A percentile compares a stretch with the other conserved stretches of the same genome.
Evolutionary conservation across 495 filamentous ascomycete species (phyloP).

Genomic region (Penicillium canescens): DNA sequence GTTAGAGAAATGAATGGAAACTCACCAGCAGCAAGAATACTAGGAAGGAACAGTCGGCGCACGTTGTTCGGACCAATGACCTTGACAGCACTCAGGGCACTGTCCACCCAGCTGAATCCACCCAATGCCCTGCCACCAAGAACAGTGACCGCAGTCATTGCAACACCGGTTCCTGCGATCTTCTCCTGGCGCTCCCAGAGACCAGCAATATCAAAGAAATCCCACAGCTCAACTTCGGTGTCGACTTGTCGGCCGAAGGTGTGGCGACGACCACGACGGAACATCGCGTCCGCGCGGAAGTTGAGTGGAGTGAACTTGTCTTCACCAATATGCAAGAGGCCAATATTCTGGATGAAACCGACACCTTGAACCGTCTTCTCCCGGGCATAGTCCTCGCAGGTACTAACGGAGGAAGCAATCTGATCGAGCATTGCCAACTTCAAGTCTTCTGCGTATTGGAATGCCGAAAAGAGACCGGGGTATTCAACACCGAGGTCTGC

Average conservation of each 20-base stretch:
- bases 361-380: conserved; percentile 79
- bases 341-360: conserved; percentile 81
- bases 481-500: conserved; percentile 79
- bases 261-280: conserved; percentile 72
- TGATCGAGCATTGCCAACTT: conserved; percentile 88
- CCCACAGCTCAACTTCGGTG: conserved; percentile 81
- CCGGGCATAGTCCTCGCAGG: conserved; percentile 84
- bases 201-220: conserved; percentile 86
- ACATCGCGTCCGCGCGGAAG: conserved; percentile 92
- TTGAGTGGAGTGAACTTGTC: conserved; percentile 79
- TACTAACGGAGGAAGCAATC: conserved; percentile 72
- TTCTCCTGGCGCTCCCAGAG: conserved; percentile 93
- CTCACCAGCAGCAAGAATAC: conserved; percentile 75
- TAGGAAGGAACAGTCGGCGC: conserved; percentile 77
- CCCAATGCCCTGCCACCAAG: conserved; percentile 79
- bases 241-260: conserved; percentile 80
- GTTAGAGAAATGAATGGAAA: conserved; percentile 14
- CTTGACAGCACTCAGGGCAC: conserved; percentile 74
- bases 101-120: conserved; percentile 85
- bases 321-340: conserved; percentile 79
- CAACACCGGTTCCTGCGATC: conserved; percentile 86
- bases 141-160: conserved; percentile 87
- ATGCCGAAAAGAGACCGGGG: conserved; percentile 79
- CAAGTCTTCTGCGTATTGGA: conserved; percentile 91
- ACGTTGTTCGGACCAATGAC: conserved; percentile 83